A percentile compares a stretch with the other conserved stretches of the same genome.
Evolutionary conservation across 306 rosid species (phyloP).

Genomic region (Bauhinia variegata): DNA sequence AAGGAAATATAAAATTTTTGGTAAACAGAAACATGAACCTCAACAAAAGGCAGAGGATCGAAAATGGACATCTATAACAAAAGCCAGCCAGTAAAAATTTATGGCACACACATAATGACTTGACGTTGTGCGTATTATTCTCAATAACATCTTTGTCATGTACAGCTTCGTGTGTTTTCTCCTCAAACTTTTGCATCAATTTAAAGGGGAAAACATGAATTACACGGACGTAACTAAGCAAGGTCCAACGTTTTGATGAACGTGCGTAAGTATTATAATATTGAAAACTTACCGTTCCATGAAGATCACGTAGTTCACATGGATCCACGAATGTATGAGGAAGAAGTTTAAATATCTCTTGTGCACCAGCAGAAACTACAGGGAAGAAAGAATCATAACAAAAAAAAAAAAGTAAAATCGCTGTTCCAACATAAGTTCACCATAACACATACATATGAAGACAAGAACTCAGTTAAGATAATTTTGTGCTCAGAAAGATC

Average conservation of each 20-base stretch:
- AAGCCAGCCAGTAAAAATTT: neutral
- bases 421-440: constrained; percentile 9
- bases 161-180: neutral
- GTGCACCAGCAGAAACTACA: constrained; percentile 90
- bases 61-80: neutral
- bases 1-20: neutral
- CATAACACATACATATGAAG: neutral
- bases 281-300: constrained; percentile 48
- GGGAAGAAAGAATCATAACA: constrained; percentile 28
- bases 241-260: constrained; percentile 16
- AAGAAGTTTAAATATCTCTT: constrained; percentile 88
- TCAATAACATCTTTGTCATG: neutral
- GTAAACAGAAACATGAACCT: neutral
- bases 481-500: neutral
- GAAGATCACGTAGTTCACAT: constrained; percentile 59
- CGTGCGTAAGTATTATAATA: neutral
- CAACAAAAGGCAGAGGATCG: neutral
- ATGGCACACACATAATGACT: constrained; percentile 1
- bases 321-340: constrained; percentile 90
- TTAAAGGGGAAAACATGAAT: neutral
- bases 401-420: neutral
- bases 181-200: neutral
- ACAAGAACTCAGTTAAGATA: neutral
- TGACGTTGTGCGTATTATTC: neutral
- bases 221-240: constrained; percentile 6